phyloP scores from a whole-genome alignment of 441 rosid species.

The Theobroma grandiflorum region DNA sequence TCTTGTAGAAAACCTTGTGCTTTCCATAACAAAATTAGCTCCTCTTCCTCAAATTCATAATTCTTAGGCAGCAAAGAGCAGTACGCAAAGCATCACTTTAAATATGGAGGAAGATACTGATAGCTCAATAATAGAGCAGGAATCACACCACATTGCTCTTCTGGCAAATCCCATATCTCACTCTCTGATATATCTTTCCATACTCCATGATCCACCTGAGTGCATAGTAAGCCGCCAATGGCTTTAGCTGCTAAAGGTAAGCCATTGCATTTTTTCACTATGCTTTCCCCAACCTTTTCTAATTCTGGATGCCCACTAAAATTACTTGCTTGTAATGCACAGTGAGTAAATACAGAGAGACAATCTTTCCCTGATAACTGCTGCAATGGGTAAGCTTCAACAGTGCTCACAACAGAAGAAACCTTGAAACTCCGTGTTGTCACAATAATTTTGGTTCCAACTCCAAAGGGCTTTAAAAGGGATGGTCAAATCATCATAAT shows the following conservation, averaged over 20 bases:
- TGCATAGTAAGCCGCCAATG: slow-evolving; percentile 19
- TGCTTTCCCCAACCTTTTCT: not conserved
- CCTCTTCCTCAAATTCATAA: slow-evolving; percentile 26
- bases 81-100: slow-evolving; percentile 29
- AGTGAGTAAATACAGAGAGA: slow-evolving; percentile 14
- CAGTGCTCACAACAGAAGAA: not conserved
- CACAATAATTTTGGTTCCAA: slow-evolving; percentile 26
- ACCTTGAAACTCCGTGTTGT: slow-evolving; percentile 11
- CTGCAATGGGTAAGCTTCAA: not conserved
- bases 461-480: slow-evolving; percentile 10
- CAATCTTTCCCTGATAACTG: slow-evolving; percentile 22
- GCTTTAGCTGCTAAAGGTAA: slow-evolving; percentile 27
- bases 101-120: not conserved
- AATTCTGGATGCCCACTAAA: not conserved
- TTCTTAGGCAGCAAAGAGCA: slow-evolving; percentile 33
- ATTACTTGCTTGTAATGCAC: slow-evolving; percentile 10
- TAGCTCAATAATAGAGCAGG: slow-evolving; percentile 30
- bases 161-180: slow-evolving; percentile 22
- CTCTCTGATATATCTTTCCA: slow-evolving; percentile 29
- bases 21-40: slow-evolving; percentile 34
- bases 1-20: slow-evolving; percentile 31
- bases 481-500: slow-evolving; percentile 14
- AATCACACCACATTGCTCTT: not conserved
- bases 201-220: not conserved
- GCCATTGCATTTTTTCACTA: slow-evolving; percentile 22